phyloP scores from a whole-genome alignment of 2,329 filamentous ascomycete genomes.

The Paramyrothecium roridum region DNA sequence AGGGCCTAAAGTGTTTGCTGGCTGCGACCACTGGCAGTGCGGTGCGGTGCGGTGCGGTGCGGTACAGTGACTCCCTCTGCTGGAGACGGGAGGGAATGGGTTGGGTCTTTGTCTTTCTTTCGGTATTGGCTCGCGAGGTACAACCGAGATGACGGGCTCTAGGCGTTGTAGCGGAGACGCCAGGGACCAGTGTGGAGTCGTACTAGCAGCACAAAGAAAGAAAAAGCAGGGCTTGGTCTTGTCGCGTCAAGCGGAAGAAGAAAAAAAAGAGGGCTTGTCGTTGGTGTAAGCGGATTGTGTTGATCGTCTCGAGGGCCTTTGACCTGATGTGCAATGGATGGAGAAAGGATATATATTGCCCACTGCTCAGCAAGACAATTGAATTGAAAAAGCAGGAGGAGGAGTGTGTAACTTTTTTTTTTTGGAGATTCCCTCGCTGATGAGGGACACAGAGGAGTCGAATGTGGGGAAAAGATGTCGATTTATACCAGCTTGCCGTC shows the following conservation, averaged over 20 bases:
- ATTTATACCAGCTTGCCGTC: background rate
- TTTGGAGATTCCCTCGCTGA: too few relatives aligned
- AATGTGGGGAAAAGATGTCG: background rate
- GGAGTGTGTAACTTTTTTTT: background rate
- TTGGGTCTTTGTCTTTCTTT: background rate
- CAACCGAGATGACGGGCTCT: background rate
- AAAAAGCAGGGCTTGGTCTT: slow-evolving; percentile 2
- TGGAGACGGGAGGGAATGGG: background rate
- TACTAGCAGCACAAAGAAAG: background rate
- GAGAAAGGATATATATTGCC: background rate
- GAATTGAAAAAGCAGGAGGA: background rate
- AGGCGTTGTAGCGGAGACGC: slow-evolving; percentile 1
- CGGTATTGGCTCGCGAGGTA: background rate
- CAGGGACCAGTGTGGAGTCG: background rate
- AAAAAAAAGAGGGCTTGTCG: background rate
- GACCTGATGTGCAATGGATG: too few relatives aligned
- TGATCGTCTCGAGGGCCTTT: too few relatives aligned
- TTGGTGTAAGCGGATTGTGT: background rate
- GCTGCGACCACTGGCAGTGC: background rate
- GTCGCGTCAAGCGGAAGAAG: slow-evolving; percentile 4
- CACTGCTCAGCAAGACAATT: background rate
- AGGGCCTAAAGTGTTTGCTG: too few relatives aligned
- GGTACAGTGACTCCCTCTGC: background rate
- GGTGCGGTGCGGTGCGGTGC: too few relatives aligned
- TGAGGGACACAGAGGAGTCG: background rate